These are phyloP conservation scores for Nephelium lappaceum DNA, from an alignment of 345 rosid genomes.

Conservation along the genomic window DNA sequence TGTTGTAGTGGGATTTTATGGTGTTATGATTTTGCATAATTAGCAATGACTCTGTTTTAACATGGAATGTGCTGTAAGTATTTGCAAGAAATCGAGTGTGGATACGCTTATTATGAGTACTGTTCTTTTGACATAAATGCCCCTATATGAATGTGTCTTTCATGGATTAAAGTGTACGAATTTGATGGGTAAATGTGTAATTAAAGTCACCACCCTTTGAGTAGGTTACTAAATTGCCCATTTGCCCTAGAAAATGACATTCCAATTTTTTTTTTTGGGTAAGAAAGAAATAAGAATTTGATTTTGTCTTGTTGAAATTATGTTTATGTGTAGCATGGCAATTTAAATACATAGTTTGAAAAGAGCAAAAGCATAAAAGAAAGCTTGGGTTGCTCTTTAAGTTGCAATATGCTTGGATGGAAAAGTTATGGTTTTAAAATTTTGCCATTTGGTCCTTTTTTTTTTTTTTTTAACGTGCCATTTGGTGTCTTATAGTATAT, in stretches of 20 bases:
- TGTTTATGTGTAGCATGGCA: not conserved
- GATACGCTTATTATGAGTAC: not conserved
- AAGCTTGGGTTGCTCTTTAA: not conserved
- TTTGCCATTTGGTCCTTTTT: not conserved
- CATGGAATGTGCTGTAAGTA: not conserved
- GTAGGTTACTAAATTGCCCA: too few species aligned
- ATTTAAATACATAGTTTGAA: too few species aligned
- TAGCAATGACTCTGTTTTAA: conserved; percentile 27
- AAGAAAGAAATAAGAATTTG: too few species aligned
- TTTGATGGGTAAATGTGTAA: not conserved
- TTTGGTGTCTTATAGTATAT: not conserved
- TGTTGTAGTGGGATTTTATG: conserved; percentile 17
- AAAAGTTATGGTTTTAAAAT: too few species aligned
- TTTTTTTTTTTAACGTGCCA: too few species aligned
- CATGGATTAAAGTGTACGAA: not conserved
- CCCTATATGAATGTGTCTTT: not conserved
- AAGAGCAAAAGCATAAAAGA: not conserved
- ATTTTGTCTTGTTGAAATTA: not conserved
- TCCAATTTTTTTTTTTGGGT: too few species aligned
- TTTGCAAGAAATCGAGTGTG: not conserved
- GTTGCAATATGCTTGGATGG: not conserved
- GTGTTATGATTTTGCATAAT: conserved; percentile 36
- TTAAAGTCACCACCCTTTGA: not conserved
- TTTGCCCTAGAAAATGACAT: too few species aligned
- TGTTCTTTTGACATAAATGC: not conserved